These are phyloP conservation scores for Lenwebbia sp. DNA, from an alignment of 345 rosid species.

Conservation along the genomic window DNA sequence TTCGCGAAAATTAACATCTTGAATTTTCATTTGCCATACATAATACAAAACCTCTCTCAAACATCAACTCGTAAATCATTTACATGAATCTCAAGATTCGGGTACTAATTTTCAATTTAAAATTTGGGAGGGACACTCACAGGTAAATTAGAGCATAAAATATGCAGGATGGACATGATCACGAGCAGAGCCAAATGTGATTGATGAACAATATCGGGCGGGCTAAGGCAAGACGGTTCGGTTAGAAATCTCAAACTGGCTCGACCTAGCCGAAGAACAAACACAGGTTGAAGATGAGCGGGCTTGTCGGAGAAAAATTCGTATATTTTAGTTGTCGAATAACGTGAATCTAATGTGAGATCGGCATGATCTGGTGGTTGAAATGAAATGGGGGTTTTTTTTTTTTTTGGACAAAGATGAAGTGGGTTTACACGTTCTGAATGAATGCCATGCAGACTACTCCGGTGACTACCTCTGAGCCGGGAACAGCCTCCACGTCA, in stretches of 20 bases:
- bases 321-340: neutral
- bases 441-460: neutral
- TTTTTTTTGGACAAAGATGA: no score
- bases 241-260: neutral
- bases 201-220: neutral
- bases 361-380: rapidly evolving
- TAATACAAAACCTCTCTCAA: neutral
- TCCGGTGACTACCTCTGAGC: neutral
- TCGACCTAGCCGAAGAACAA: rapidly evolving
- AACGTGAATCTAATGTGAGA: rapidly evolving
- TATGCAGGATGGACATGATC: neutral
- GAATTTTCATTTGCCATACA: no score
- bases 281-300: neutral
- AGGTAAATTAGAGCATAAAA: neutral
- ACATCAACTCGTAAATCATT: neutral
- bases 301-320: rapidly evolving
- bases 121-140: neutral
- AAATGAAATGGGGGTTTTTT: no score
- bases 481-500: neutral
- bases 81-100: neutral
- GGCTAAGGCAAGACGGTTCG: neutral
- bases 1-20: neutral
- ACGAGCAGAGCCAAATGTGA: no score
- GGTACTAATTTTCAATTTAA: neutral
- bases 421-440: no score